These are phyloP conservation scores for Tetrapyrgos nigripes DNA, from an alignment of 1,284 basidiomycete genomes.

Conservation along the genomic window DNA sequence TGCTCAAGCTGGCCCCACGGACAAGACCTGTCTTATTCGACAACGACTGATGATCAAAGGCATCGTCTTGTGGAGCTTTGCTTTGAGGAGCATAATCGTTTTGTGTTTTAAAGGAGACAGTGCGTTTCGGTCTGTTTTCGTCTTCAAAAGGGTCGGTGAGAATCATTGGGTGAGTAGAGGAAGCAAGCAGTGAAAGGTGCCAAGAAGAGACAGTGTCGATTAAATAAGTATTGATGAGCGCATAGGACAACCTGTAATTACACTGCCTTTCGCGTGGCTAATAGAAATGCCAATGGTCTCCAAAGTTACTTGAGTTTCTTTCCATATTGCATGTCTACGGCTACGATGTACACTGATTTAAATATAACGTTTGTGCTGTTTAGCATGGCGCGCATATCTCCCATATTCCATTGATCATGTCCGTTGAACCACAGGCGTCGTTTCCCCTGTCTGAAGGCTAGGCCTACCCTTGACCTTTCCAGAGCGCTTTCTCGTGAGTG, in stretches of 20 bases:
- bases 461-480: constrained; percentile 59
- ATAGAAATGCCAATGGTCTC: no score
- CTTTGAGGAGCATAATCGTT: not conserved
- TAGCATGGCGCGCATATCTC: no score
- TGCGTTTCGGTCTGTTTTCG: not conserved
- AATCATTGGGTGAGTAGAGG: not conserved
- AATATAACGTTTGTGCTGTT: no score
- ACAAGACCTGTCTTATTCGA: constrained; percentile 19
- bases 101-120: not conserved
- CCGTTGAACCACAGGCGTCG: constrained; percentile 38
- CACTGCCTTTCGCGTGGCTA: no score
- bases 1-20: constrained; percentile 18
- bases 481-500: constrained; percentile 72
- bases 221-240: not conserved
- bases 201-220: not conserved
- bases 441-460: constrained; percentile 50
- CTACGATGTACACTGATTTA: no score
- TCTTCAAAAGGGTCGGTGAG: no score
- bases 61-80: constrained; percentile 24
- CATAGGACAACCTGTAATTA: not conserved
- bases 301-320: no score
- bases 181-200: no score
- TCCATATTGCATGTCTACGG: no score
- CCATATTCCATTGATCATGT: not conserved
- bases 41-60: constrained; percentile 25